Percentiles rank a stretch among this genome's conserved stretches.
Conservation (phyloP, 192 early-diverging fungal genomes). For the Podochytrium sp. region DNA sequence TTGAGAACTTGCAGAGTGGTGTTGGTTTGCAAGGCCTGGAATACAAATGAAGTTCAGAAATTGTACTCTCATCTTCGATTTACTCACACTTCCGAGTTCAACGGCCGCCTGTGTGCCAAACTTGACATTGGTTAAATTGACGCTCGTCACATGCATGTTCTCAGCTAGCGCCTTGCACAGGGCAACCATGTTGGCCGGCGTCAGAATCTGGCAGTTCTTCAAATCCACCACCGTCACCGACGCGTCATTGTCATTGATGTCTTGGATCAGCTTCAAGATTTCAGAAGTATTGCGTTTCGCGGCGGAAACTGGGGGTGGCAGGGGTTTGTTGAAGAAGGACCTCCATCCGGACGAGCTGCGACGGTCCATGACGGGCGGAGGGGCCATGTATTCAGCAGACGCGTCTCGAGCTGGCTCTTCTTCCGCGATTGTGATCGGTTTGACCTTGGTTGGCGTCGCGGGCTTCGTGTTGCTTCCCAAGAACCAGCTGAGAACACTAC, state of each 20-base stretch:
- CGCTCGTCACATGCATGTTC: constrained; percentile 13
- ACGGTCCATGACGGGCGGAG: constrained; percentile 13
- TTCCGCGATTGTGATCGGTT: neutral
- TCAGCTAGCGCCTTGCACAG: constrained; percentile 28
- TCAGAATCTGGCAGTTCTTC: constrained; percentile 30
- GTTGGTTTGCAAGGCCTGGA: constrained; percentile 25
- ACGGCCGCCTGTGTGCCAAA: constrained; percentile 32
- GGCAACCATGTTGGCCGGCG: neutral
- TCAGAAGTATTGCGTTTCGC: neutral
- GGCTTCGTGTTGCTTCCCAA: neutral
- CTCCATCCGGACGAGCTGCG: constrained; percentile 14
- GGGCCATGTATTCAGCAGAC: neutral
- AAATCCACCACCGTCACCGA: constrained; percentile 11
- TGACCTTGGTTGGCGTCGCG: neutral
- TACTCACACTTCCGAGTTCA: constrained; percentile 3
- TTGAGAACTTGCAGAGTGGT: constrained; percentile 23
- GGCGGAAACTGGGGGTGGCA: neutral
- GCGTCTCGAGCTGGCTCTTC: neutral
- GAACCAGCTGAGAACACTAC: neutral
- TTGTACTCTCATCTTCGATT: neutral
- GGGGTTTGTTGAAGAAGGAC: neutral
- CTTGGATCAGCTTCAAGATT: neutral
- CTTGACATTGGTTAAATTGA: constrained; percentile 33
- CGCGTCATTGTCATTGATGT: constrained; percentile 1
- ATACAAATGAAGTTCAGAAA: neutral